A percentile compares a stretch with the other conserved stretches of the same genome.
These are phyloP conservation scores for Ammopiptanthus mongolicus DNA, from an alignment of 306 rosid species.

Conservation along the genomic window DNA sequence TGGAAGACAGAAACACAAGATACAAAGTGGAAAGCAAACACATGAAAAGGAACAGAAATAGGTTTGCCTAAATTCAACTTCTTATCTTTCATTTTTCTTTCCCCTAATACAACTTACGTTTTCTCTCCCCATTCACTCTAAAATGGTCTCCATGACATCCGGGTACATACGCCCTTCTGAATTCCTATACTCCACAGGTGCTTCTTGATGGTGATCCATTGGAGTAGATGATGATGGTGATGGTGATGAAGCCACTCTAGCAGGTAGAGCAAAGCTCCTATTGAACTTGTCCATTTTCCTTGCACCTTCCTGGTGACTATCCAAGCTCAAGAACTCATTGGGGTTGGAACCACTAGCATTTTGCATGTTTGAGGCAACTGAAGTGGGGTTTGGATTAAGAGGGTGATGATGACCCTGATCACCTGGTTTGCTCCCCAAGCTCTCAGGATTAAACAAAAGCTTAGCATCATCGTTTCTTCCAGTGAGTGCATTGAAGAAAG, in stretches of 20 bases:
- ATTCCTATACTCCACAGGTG: conserved; percentile 53
- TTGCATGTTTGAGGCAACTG: conserved; percentile 40
- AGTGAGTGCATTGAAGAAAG: conserved; percentile 84
- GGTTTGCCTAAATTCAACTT: conserved; percentile 57
- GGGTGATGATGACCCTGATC: conserved; percentile 38
- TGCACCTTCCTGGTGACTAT: conserved; percentile 50
- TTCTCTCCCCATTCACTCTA: conserved; percentile 53
- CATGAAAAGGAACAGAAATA: conserved; percentile 38
- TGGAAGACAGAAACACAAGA: conserved; percentile 38
- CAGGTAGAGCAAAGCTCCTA: conserved; percentile 76
- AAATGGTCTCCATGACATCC: conserved; percentile 83
- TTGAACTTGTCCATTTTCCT: conserved; percentile 78
- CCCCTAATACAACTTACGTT: conserved; percentile 4
- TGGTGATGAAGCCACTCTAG: conserved; percentile 75
- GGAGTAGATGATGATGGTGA: conserved; percentile 86
- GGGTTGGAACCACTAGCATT: conserved; percentile 40
- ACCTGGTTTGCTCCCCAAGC: conserved; percentile 47
- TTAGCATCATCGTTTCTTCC: conserved; percentile 76
- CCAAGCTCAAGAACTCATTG: conserved; percentile 88
- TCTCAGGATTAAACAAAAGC: conserved; percentile 72
- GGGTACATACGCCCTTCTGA: conserved; percentile 72
- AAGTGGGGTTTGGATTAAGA: conserved; percentile 31
- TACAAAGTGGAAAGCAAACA: conserved; percentile 36
- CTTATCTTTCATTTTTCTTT: conserved; percentile 23
- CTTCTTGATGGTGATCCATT: conserved; percentile 65